Conservation (phyloP, 257 asterid species). For the Apocynum venetum region DNA sequence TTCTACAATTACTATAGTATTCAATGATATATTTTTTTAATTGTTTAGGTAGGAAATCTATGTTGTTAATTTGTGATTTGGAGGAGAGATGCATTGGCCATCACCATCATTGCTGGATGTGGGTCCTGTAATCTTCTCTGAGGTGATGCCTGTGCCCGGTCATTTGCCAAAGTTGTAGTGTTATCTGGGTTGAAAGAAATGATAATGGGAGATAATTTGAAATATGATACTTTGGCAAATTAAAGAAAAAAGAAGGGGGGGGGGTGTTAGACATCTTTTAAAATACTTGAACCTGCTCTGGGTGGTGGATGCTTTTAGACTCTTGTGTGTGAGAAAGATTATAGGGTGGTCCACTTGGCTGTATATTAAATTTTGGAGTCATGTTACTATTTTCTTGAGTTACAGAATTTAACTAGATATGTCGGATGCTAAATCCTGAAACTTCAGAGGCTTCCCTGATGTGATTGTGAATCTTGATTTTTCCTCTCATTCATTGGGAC, state of each 20-base stretch:
- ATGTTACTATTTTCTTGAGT: too few species aligned
- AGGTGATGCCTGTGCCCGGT: background rate
- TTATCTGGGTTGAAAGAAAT: background rate
- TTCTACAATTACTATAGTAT: too few species aligned
- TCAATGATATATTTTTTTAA: background rate
- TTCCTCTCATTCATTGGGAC: background rate
- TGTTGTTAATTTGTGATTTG: too few species aligned
- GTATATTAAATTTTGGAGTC: background rate
- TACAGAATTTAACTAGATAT: background rate
- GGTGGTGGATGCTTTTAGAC: background rate
- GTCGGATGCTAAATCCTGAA: background rate
- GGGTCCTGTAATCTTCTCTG: background rate
- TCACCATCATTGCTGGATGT: background rate
- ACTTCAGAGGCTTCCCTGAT: background rate
- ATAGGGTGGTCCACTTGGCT: background rate
- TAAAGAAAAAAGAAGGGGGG: background rate
- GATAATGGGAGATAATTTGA: background rate
- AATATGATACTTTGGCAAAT: background rate
- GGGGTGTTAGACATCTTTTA: background rate
- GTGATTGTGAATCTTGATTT: background rate
- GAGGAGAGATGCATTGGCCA: background rate
- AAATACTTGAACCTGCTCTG: constrained; percentile 1
- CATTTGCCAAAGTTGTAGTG: background rate
- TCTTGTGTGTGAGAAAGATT: background rate
- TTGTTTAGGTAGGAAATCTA: background rate